Evolutionary conservation across 2,329 filamentous ascomycete genomes (phyloP).

Genomic region (Beauveria asiatica): DNA sequence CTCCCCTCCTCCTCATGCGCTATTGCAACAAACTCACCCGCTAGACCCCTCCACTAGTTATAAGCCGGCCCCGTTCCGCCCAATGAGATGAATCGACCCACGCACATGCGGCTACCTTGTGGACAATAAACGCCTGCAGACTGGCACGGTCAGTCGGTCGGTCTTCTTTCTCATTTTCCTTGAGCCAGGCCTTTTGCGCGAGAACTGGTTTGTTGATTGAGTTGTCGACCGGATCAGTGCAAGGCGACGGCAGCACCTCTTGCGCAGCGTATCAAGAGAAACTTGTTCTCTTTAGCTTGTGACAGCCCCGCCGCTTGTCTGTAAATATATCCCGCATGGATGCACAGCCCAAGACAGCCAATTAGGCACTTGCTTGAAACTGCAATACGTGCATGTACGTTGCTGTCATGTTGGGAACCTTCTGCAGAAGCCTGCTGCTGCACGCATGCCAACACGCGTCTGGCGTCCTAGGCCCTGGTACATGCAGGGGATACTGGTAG

Average conservation of each 20-base stretch:
- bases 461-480: not conserved
- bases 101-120: conserved; percentile 11
- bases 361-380: not conserved
- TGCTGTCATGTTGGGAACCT: conserved; percentile 3
- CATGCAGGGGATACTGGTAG: not conserved
- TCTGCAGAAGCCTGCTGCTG: conserved; percentile 5
- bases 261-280: not conserved
- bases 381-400: not conserved
- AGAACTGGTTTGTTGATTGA: not conserved
- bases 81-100: conserved; percentile 12
- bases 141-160: not conserved
- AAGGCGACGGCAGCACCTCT: not conserved
- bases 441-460: not conserved
- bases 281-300: not conserved
- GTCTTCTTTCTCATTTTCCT: not conserved
- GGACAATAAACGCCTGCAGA: conserved; percentile 1
- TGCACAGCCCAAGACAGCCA: not conserved
- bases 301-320: conserved; percentile 1
- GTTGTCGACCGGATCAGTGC: not conserved
- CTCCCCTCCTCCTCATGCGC: not conserved
- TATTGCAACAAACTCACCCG: not conserved
- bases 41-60: conserved; percentile 5
- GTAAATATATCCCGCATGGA: conserved; percentile 6
- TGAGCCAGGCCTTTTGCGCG: not conserved
- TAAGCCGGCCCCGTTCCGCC: conserved; percentile 2